phyloP scores from a whole-genome alignment of 225 moss, liverwort and hornwort species.

The Antitrichia curtipendula region DNA sequence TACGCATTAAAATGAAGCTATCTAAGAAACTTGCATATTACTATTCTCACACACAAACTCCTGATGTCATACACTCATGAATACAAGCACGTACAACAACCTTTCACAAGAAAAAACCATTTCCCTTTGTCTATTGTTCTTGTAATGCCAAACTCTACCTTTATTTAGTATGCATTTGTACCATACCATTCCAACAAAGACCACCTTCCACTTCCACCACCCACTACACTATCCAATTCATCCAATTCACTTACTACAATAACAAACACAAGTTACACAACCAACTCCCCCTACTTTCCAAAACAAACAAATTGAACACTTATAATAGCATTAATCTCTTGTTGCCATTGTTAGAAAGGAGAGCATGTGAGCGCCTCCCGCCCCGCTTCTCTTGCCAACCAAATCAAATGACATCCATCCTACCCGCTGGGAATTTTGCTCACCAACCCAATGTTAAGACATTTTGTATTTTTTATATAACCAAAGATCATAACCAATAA shows the following conservation, averaged over 20 bases:
- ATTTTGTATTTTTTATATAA: too few species aligned
- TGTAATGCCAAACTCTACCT: not conserved
- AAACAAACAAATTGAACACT: not conserved
- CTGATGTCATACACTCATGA: too few species aligned
- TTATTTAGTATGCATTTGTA: not conserved
- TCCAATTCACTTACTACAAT: not conserved
- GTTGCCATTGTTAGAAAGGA: too few species aligned
- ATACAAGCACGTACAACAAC: not conserved
- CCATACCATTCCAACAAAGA: not conserved
- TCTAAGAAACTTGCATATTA: accelerated
- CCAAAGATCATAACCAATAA: too few species aligned
- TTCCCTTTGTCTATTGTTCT: too few species aligned
- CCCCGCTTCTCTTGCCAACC: too few species aligned
- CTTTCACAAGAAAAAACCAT: not conserved
- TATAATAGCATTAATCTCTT: too few species aligned
- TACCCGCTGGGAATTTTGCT: too few species aligned
- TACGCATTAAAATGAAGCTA: not conserved
- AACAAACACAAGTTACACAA: not conserved
- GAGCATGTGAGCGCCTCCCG: too few species aligned
- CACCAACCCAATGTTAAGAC: too few species aligned
- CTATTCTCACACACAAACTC: not conserved
- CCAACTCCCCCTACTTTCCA: not conserved
- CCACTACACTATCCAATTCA: not conserved
- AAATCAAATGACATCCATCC: too few species aligned
- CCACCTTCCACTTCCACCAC: not conserved